A percentile compares a stretch with the other conserved stretches of the same genome.
These are phyloP conservation scores for Pulveroboletus sp. DNA, from an alignment of 768 basidiomycete species.

Conservation along the genomic window DNA sequence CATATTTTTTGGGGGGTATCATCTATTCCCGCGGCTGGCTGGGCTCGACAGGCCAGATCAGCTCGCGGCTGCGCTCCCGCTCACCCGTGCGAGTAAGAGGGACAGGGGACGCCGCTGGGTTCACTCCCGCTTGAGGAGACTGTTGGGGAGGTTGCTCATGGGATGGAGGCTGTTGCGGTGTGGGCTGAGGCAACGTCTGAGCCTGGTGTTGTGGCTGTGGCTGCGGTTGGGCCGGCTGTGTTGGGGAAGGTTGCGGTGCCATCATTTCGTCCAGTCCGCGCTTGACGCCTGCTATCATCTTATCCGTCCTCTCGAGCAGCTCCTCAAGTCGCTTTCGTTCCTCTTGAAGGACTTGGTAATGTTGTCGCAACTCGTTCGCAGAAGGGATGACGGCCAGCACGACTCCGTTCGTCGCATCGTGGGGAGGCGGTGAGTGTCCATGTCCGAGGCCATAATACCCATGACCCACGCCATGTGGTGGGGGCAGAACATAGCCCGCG, in stretches of 20 bases:
- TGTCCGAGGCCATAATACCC: constrained; percentile 39
- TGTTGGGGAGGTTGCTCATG: constrained; percentile 29
- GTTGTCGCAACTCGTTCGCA: constrained; percentile 63
- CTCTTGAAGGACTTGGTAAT: constrained; percentile 63
- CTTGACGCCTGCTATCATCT: constrained; percentile 68
- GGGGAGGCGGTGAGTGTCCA: constrained; percentile 35
- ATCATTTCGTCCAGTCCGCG: constrained; percentile 77
- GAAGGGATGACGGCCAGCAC: constrained; percentile 39
- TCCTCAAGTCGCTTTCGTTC: constrained; percentile 67
- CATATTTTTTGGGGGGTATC: constrained; percentile 22
- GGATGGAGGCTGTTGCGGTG: constrained; percentile 20
- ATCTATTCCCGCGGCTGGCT: constrained; percentile 26
- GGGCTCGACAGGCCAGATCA: constrained; percentile 30
- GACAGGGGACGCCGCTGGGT: constrained; percentile 11
- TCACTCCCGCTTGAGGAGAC: constrained; percentile 16
- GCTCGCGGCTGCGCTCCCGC: constrained; percentile 29
- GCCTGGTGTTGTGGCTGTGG: constrained; percentile 24
- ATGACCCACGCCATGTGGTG: constrained; percentile 35
- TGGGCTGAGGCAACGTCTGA: constrained; percentile 23
- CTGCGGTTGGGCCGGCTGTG: constrained; percentile 18
- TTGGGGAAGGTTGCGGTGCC: constrained; percentile 29
- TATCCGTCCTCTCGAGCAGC: constrained; percentile 72
- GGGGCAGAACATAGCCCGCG: constrained; percentile 41
- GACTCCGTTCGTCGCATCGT: constrained; percentile 30
- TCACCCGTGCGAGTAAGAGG: constrained; percentile 25